Base-by-base conservation (phyloP, 2,329 filamentous ascomycete species). In the Pestalotiopsis sp. region DNA sequence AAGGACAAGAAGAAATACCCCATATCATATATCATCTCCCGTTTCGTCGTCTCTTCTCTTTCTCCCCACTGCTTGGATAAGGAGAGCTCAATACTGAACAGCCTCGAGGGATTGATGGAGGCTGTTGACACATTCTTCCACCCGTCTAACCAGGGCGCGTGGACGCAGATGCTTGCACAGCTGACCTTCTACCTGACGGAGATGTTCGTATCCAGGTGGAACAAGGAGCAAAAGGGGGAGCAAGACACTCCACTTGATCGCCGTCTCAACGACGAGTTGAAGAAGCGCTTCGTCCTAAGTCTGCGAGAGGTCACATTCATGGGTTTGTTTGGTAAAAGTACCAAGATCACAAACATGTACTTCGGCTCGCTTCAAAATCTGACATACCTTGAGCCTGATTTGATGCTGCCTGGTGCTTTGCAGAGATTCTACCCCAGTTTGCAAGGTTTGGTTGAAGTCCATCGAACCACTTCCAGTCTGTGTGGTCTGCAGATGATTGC, bases 91-190 rank as follows among this genome's bases (percentile, higher is more conserved):
- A 89, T 97, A 58, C 82, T 99, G 75, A 89, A 92, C 41, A 93
- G 93, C 72, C 87, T 99, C 4, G 95, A 99, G 79, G 95, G 93
- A 0, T 85, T 99, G 66, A 92, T 99, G 73, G 93, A 98, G 79
- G 96, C 95, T 2, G 92, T 98, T 61, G 96, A 99, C 80, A 99
- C 96, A 0, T 99, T 99, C 80, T 99, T 98, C 85, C 96, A 99
- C 76, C 96, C 96, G 2, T 99, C 96, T 2, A 99, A 99, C 79
- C 93, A 95, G 66, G 96, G 96, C 14, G 85, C 85, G 14, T 99
- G 96, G 96, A 97, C 95, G 1, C 94, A 90, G 75, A 92, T 95
- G 72, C 84, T 99, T 58, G 92, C 94, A 3, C 95, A 98, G 80
- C 86, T 99, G 66, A 93, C 96, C 4, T 95, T 95, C 78, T 97